Evolutionary conservation across 75 land plant species (phyloP).

Genomic region (Larix kaempferi): DNA sequence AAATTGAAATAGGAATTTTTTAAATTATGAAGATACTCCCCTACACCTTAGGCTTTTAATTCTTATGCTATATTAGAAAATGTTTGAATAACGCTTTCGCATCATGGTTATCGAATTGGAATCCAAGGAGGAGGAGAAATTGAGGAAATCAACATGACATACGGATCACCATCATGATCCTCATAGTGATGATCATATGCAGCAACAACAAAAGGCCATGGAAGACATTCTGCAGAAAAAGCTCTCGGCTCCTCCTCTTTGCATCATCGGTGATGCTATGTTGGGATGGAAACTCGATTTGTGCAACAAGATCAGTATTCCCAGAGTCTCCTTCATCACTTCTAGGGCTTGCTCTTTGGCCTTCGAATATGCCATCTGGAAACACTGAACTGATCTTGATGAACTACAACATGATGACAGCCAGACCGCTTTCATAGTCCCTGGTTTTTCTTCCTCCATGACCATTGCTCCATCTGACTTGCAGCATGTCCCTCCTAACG

Average conservation of each 20-base stretch:
- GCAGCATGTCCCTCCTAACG: neutral
- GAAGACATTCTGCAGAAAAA: constrained; percentile 2
- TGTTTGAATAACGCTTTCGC: constrained; percentile 1
- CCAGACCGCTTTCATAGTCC: neutral
- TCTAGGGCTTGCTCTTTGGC: constrained; percentile 42
- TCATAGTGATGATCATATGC: neutral
- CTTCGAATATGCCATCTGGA: constrained; percentile 24
- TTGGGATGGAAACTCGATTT: constrained; percentile 15
- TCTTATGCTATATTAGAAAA: too few relatives aligned
- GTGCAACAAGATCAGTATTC: constrained; percentile 15
- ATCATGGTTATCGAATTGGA: neutral
- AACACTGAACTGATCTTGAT: neutral
- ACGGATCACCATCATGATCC: neutral
- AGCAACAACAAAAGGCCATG: neutral
- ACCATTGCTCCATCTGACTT: neutral
- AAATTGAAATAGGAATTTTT: too few relatives aligned
- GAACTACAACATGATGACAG: neutral
- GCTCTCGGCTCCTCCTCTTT: constrained; percentile 4
- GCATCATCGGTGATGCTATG: constrained; percentile 38
- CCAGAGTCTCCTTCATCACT: constrained; percentile 32
- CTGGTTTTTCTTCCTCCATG: neutral
- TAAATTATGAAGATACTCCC: too few relatives aligned
- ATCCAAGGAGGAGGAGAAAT: neutral
- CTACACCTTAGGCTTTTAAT: too few relatives aligned
- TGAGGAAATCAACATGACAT: neutral